Evolutionary conservation across 2,329 filamentous ascomycete genomes (phyloP).

Genomic region (Trichoderma koningii): DNA sequence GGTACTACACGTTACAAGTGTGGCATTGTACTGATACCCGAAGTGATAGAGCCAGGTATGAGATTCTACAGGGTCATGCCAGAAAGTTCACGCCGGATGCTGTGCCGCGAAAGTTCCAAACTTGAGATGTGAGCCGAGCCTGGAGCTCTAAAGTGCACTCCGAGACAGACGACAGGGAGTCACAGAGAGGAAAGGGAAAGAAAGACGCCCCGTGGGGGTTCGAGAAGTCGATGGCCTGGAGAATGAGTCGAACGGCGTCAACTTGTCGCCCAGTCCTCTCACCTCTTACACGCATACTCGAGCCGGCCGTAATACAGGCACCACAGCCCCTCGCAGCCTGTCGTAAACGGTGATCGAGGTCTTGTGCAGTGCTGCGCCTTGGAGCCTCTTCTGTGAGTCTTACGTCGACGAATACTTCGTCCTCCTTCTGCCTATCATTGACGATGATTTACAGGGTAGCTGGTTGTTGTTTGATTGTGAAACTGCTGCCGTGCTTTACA

Average conservation of each 20-base stretch:
- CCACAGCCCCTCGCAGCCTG: not conserved
- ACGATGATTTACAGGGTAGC: no score
- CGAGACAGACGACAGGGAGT: not conserved
- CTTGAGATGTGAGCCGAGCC: not conserved
- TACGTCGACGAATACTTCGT: not conserved
- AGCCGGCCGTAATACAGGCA: not conserved
- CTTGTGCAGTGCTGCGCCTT: constrained; percentile 8
- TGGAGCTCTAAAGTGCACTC: constrained; percentile 14
- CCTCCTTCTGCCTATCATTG: not conserved
- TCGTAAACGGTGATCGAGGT: not conserved
- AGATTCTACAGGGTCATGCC: no score
- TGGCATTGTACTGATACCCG: no score
- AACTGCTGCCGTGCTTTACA: no score
- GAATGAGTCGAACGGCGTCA: no score
- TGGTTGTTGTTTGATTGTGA: no score
- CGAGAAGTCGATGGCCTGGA: no score
- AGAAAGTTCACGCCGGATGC: not conserved
- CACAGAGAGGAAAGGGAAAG: not conserved
- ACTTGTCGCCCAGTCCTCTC: no score
- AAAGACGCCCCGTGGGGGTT: not conserved
- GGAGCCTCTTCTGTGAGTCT: not conserved
- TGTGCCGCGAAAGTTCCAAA: not conserved
- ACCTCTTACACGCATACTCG: no score
- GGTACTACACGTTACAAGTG: no score
- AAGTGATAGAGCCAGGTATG: no score